These are phyloP conservation scores for Pestalotiopsis sp. DNA, from an alignment of 2,329 filamentous ascomycete species.

Conservation along the genomic window DNA sequence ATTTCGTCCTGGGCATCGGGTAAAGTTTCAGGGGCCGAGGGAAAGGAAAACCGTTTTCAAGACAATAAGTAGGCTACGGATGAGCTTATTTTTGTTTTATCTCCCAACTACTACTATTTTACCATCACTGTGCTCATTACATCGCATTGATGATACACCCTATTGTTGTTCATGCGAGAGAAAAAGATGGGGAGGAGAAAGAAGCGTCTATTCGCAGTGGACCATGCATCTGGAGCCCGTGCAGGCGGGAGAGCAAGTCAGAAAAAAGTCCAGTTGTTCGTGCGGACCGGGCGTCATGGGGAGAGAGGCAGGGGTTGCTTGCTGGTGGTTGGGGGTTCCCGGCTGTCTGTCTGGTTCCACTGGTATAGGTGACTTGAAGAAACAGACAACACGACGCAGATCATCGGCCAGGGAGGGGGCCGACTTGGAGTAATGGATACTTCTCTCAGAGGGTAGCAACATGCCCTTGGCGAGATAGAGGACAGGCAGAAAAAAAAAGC, in stretches of 20 bases:
- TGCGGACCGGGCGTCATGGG: no score
- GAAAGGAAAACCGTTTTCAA: not conserved
- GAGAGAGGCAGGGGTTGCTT: no score
- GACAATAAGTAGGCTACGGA: not conserved
- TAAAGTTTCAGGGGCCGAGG: not conserved
- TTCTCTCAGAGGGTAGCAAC: not conserved
- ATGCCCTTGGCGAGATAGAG: not conserved
- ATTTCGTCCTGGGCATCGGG: not conserved
- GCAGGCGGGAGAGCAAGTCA: no score
- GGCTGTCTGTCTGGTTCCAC: not conserved
- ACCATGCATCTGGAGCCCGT: no score
- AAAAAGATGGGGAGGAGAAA: no score
- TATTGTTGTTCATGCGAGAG: no score
- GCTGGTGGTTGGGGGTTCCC: not conserved
- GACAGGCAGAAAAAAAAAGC: not conserved
- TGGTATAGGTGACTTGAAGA: not conserved
- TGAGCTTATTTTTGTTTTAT: no score
- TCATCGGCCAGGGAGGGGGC: not conserved
- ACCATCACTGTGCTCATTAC: no score
- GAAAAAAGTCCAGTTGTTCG: no score
- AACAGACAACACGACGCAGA: constrained; percentile 2
- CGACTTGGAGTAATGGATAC: not conserved
- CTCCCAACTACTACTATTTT: no score
- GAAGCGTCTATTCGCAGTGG: no score
- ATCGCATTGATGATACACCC: no score